phyloP scores from a whole-genome alignment of 225 moss, liverwort and hornwort species.

The Sphagnum tenellum region DNA sequence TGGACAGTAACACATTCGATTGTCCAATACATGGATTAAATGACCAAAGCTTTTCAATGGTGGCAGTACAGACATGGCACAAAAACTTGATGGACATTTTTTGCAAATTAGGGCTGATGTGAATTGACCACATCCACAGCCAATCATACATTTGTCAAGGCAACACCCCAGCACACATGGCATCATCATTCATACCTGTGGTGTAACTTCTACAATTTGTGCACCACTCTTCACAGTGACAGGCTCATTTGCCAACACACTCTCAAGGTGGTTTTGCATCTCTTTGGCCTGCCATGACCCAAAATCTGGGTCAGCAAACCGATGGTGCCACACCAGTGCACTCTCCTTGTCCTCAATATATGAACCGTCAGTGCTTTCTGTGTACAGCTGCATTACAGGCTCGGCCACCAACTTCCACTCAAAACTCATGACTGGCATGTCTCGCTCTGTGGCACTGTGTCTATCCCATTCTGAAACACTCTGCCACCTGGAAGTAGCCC shows the following conservation, averaged over 20 bases:
- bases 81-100: no score
- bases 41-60: no score
- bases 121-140: neutral
- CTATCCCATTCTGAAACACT: no score
- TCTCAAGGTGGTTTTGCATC: constrained; percentile 46
- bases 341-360: constrained; percentile 44
- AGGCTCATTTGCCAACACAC: constrained; percentile 48
- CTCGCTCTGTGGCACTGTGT: no score
- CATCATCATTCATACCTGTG: constrained; percentile 24
- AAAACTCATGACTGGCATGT: constrained; percentile 34
- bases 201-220: constrained; percentile 56
- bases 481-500: constrained; percentile 16
- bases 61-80: no score
- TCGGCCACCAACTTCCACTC: constrained; percentile 45
- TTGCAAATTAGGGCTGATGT: no score
- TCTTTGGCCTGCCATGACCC: constrained; percentile 60
- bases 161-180: no score
- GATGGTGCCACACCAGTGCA: constrained; percentile 46
- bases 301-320: constrained; percentile 53
- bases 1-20: no score
- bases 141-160: neutral
- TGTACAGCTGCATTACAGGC: constrained; percentile 42
- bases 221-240: constrained; percentile 50
- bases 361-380: constrained; percentile 45
- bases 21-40: no score